Evolutionary conservation across 257 asterid genomes (phyloP).

Genomic region (Thymus quinquecostatus): DNA sequence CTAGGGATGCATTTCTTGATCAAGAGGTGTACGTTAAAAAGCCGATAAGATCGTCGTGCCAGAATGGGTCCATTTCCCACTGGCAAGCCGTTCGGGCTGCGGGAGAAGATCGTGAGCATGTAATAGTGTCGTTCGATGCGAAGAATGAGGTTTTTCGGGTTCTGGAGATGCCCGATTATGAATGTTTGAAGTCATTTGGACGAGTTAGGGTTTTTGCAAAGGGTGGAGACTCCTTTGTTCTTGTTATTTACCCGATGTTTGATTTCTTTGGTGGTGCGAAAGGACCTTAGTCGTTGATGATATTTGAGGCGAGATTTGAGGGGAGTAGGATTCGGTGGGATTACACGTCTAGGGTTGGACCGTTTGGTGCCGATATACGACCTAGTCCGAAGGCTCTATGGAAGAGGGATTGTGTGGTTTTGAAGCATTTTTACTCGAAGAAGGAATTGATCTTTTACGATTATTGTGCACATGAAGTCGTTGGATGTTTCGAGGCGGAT

Average conservation of each 20-base stretch:
- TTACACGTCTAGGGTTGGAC: too few species aligned
- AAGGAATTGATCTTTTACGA: not conserved
- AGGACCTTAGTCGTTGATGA: not conserved
- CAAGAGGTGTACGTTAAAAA: not conserved
- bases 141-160: not conserved
- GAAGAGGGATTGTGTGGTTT: not conserved
- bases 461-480: not conserved
- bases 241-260: not conserved
- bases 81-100: not conserved
- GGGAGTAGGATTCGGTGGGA: not conserved
- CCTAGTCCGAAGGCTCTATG: too few species aligned
- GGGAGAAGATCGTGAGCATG: not conserved
- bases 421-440: rapidly evolving
- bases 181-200: not conserved
- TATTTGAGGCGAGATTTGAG: not conserved
- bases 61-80: not conserved
- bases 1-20: not conserved
- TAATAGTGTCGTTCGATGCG: conserved; percentile 3
- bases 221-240: not conserved
- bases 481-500: not conserved
- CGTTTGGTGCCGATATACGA: too few species aligned
- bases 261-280: not conserved
- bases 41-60: not conserved
- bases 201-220: not conserved
- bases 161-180: not conserved